Percentiles rank a stretch among this genome's conserved stretches.
Conservation (phyloP, 768 basidiomycete genomes). For the Dentipellis fragilis region DNA sequence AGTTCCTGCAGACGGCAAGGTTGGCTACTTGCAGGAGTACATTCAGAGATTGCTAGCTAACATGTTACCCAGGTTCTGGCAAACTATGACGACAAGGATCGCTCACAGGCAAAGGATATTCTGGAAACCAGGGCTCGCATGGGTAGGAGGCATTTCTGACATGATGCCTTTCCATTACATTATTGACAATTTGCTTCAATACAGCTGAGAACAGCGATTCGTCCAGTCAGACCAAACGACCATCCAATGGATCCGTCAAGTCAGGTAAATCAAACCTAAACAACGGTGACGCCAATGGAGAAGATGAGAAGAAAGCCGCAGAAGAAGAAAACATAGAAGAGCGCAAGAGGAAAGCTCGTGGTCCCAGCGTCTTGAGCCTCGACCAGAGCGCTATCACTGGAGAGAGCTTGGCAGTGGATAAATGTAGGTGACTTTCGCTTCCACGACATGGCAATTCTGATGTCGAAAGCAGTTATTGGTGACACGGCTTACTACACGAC, state of each 20-base stretch:
- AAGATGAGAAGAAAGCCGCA: constrained; percentile 2
- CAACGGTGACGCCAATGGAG: neutral
- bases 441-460: neutral
- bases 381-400: constrained; percentile 40
- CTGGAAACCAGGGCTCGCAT: constrained; percentile 2
- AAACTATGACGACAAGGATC: constrained; percentile 29
- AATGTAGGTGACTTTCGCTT: constrained; percentile 17
- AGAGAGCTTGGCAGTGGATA: constrained; percentile 37
- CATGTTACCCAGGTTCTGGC: constrained; percentile 24
- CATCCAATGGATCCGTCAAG: neutral
- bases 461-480: constrained; percentile 17
- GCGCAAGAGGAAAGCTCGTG: constrained; percentile 21
- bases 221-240: neutral
- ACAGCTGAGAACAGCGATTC: neutral
- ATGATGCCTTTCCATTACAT: too few relatives aligned
- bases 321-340: constrained; percentile 9
- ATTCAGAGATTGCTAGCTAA: too few relatives aligned
- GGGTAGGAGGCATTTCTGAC: too few relatives aligned
- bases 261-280: neutral
- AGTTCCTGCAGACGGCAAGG: constrained; percentile 35
- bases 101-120: constrained; percentile 20
- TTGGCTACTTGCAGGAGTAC: neutral
- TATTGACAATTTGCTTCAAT: neutral
- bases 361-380: constrained; percentile 30
- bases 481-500: constrained; percentile 33